Percentiles rank a stretch among this genome's conserved stretches.
Evolutionary conservation across 2,329 filamentous ascomycete species (phyloP).

Genomic region (Penicillium sp.): DNA sequence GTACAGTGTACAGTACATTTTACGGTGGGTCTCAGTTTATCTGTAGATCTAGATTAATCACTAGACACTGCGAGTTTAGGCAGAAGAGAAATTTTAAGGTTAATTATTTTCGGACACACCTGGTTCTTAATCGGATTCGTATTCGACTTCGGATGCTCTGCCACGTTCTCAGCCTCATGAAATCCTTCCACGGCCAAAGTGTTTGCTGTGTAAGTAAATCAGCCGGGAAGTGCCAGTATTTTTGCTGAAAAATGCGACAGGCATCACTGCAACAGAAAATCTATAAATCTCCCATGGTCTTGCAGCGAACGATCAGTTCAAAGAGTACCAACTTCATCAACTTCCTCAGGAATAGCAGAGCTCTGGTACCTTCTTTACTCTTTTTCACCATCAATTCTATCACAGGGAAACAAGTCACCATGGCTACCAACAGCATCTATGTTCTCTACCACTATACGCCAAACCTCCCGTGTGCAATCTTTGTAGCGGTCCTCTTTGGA

Average conservation of each 20-base stretch:
- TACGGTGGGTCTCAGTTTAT: background rate
- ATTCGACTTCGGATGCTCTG: background rate
- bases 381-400: background rate
- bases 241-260: background rate
- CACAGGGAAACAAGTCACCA: background rate
- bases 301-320: no score
- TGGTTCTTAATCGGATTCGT: background rate
- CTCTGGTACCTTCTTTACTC: background rate
- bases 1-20: no score
- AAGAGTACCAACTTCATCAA: background rate
- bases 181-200: background rate
- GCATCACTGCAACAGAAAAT: background rate
- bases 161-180: background rate
- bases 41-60: no score
- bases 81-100: background rate
- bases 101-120: background rate
- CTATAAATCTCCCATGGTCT: background rate
- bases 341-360: background rate
- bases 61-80: background rate
- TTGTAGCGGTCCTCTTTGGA: constrained; percentile 25
- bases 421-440: background rate
- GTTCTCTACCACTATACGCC: constrained; percentile 29
- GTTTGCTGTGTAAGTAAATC: no score
- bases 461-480: constrained; percentile 26
- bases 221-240: background rate